Percentiles rank a stretch among this genome's conserved stretches.
Evolutionary conservation across 108 stramenopile species (phyloP).

Genomic region (Cyclostephanos tholiformis): DNA sequence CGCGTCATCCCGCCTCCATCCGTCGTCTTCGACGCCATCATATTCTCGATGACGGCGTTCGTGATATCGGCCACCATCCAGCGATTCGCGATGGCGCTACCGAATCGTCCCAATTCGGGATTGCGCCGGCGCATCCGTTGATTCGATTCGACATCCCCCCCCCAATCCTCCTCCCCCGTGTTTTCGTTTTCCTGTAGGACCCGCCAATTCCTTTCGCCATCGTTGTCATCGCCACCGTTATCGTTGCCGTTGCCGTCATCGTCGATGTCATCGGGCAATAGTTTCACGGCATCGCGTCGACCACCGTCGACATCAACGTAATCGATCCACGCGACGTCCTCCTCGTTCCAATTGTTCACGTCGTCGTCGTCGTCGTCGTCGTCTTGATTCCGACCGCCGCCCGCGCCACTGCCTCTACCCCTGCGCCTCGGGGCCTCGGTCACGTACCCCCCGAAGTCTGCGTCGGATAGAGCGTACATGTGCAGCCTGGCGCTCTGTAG

Average conservation of each 20-base stretch:
- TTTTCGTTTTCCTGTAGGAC: too few relatives aligned
- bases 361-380: conserved; percentile 14
- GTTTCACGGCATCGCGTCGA: not conserved
- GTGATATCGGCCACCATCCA: conserved; percentile 27
- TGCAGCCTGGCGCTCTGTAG: conserved; percentile 13
- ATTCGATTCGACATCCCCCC: too few relatives aligned
- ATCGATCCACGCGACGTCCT: conserved; percentile 26
- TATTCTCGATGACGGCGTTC: not conserved
- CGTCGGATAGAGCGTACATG: conserved; percentile 15
- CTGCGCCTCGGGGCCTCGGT: not conserved
- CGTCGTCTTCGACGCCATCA: too few relatives aligned
- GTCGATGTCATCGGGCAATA: too few relatives aligned
- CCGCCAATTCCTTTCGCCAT: too few relatives aligned
- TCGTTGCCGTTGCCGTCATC: not conserved
- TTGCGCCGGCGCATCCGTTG: too few relatives aligned
- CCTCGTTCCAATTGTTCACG: conserved; percentile 19
- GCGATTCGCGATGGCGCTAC: not conserved
- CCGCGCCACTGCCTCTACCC: not conserved
- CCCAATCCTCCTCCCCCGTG: too few relatives aligned
- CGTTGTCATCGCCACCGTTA: too few relatives aligned
- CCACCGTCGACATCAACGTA: conserved; percentile 11
- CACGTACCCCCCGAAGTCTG: conserved; percentile 28
- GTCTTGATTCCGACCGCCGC: too few relatives aligned
- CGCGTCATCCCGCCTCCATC: too few relatives aligned
- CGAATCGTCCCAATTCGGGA: conserved; percentile 7